Evolutionary conservation across 331 rosid genomes (phyloP).

Genomic region (Acacia concinna): DNA sequence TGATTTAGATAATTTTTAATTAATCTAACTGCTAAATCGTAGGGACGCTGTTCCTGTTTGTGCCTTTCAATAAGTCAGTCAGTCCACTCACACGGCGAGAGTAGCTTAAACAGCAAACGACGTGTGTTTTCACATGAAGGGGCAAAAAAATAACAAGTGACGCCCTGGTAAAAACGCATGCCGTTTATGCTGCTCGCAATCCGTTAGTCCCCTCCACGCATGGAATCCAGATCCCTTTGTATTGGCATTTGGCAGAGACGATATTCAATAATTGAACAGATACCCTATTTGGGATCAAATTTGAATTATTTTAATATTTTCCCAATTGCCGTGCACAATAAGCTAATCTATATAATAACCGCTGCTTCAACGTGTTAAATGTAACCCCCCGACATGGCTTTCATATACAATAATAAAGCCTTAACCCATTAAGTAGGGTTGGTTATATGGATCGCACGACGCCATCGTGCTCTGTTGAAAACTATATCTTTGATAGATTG

Average conservation of each 20-base stretch:
- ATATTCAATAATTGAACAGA: background rate
- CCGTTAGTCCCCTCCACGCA: no score
- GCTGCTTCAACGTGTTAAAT: background rate
- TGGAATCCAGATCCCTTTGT: no score
- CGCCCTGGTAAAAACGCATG: no score
- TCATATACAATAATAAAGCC: no score
- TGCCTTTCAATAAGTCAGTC: background rate
- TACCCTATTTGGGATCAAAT: background rate
- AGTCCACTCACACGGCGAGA: background rate
- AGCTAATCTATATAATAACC: background rate
- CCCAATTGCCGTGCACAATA: slow-evolving; percentile 21
- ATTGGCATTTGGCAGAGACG: no score
- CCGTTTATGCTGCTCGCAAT: no score
- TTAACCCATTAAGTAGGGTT: no score
- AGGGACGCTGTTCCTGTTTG: background rate
- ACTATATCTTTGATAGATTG: no score
- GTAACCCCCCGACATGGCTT: background rate
- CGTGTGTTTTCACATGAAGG: background rate
- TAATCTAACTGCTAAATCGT: background rate
- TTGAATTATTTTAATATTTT: background rate
- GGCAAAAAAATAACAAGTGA: no score
- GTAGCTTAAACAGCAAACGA: background rate
- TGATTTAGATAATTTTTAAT: background rate
- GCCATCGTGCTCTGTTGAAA: no score
- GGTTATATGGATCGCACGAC: no score